Base-by-base conservation (phyloP, 192 early-diverging fungal species). In the Coemansia sp. region DNA sequence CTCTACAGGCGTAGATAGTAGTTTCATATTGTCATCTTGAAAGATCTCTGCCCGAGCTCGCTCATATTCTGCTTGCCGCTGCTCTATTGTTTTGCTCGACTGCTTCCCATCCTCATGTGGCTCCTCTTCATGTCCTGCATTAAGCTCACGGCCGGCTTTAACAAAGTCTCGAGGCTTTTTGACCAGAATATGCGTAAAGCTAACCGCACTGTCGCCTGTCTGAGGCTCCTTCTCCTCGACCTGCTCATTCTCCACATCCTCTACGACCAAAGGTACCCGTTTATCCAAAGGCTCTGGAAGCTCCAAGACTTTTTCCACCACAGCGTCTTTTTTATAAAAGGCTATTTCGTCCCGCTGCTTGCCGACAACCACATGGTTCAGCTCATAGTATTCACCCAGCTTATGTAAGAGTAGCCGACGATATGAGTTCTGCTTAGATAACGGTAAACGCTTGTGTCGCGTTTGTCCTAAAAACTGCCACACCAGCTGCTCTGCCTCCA, bases 11-110 rank as follows among this genome's bases (percentile, higher is more conserved):
- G n/a, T n/a, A n/a, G n/a, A n/a, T n/a, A n/a, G n/a, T n/a, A n/a
- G n/a, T n/a, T n/a, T n/a, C n/a, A n/a, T n/a, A n/a, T n/a, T n/a
- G 26, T 38, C 23, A n/a, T 63, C 68, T 28, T 63, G 68, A 50
- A 70, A 70, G 3, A 70, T 70, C 35, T 54, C 68, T 19, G 68
- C 68, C 0, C 68, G 53, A 1, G 68, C 50, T 6, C 68, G 57
- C 52, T 63, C 68, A 23, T 71, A 71, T 50, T 63, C 61, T 1
- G 60, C 68, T 57, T 71, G 56, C 13, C 68, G 37, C 37, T 71
- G 38, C 53, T 59, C 60, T 46, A 63, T 59, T 0, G 68, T 18
- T 18, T 54, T 45, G 21, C 28, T 37, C 31, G 12, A 5, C 3
- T 7, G 41, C 6, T 44, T 38, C 23, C 4, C 30, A 28, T 30